Percentiles rank a stretch among this genome's conserved stretches.
Evolutionary conservation across 2,329 filamentous ascomycete species (phyloP).

Genomic region (Colletotrichum spinosum): DNA sequence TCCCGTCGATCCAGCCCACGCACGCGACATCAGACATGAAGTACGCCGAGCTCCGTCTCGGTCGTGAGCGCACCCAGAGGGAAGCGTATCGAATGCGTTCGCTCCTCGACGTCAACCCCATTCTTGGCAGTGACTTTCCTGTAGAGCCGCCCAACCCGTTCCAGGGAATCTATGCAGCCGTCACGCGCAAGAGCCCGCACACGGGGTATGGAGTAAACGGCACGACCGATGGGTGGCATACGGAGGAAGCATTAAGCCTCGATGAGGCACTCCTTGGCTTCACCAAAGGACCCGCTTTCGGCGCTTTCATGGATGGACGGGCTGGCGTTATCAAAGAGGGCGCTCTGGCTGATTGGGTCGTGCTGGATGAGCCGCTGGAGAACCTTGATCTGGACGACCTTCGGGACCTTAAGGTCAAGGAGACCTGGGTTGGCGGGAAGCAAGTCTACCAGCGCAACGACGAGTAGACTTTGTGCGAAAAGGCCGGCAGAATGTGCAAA

Average conservation of each 20-base stretch:
- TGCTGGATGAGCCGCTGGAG: slow-evolving; percentile 70
- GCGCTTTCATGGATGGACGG: slow-evolving; percentile 64
- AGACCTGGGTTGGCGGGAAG: slow-evolving; percentile 76
- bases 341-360: slow-evolving; percentile 76
- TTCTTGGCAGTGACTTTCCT: slow-evolving; percentile 78
- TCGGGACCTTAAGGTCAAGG: slow-evolving; percentile 65
- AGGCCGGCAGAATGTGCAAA: too few relatives aligned
- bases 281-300: slow-evolving; percentile 34
- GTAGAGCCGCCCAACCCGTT: slow-evolving; percentile 77
- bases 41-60: slow-evolving; percentile 72
- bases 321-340: slow-evolving; percentile 71
- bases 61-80: slow-evolving; percentile 60
- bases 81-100: slow-evolving; percentile 77
- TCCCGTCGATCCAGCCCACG: slow-evolving; percentile 78
- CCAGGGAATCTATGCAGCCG: slow-evolving; percentile 76
- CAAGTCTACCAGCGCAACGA: slow-evolving; percentile 53
- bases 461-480: background rate
- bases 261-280: slow-evolving; percentile 64
- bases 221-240: slow-evolving; percentile 67
- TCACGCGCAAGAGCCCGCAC: slow-evolving; percentile 69
- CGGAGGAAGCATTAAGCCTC: slow-evolving; percentile 67
- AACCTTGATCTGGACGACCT: slow-evolving; percentile 62
- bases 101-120: slow-evolving; percentile 63
- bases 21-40: slow-evolving; percentile 79
- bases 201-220: slow-evolving; percentile 63